Percentiles rank a stretch among this genome's conserved stretches.
phyloP scores from a whole-genome alignment of 495 filamentous ascomycete genomes.

The Podospora comata region DNA sequence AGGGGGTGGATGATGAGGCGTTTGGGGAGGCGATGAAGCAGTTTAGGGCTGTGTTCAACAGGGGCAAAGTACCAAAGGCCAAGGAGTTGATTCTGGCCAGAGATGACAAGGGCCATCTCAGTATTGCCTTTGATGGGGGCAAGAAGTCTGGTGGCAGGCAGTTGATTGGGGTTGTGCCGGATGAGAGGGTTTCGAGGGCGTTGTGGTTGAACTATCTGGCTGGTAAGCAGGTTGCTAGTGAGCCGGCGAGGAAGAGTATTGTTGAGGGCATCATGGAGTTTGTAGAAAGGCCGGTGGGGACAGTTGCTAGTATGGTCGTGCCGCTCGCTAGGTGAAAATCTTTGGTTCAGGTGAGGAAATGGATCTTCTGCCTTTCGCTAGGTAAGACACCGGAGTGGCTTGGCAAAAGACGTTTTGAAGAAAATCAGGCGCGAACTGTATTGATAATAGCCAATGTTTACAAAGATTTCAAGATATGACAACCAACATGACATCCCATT shows the following conservation, averaged over 20 bases:
- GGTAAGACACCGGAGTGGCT: neutral
- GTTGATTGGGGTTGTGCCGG: constrained; percentile 62
- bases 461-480: neutral
- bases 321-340: constrained; percentile 9
- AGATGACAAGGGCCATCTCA: constrained; percentile 61
- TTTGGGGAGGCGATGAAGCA: constrained; percentile 69
- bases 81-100: constrained; percentile 71
- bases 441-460: neutral
- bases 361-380: neutral
- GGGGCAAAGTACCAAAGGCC: constrained; percentile 69
- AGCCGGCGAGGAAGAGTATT: constrained; percentile 73
- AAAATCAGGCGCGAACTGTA: neutral
- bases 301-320: constrained; percentile 68
- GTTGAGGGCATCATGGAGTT: constrained; percentile 85
- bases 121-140: constrained; percentile 62
- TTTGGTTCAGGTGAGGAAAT: neutral
- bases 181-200: constrained; percentile 74
- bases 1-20: constrained; percentile 58
- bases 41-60: constrained; percentile 75
- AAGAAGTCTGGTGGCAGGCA: constrained; percentile 42
- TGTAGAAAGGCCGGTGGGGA: constrained; percentile 85
- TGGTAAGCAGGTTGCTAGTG: constrained; percentile 82
- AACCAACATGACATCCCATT: neutral
- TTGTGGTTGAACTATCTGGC: constrained; percentile 90
- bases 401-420: neutral